A percentile compares a stretch with the other conserved stretches of the same genome.
phyloP scores from a whole-genome alignment of 306 rosid genomes.

The Prunus dulcis region DNA sequence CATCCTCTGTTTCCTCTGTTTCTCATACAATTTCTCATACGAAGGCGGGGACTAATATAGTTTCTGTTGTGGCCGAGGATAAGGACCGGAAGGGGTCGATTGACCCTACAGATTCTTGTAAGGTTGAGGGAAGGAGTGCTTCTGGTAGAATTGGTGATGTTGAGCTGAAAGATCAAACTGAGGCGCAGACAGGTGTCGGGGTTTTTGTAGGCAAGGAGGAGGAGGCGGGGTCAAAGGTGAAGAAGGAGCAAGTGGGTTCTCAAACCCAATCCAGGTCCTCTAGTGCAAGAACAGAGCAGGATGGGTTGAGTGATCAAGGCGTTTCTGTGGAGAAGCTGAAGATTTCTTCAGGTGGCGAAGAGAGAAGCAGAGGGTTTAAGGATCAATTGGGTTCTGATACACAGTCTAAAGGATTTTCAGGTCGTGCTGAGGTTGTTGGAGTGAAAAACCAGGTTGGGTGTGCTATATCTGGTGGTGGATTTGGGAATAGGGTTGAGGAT shows the following conservation, averaged over 20 bases:
- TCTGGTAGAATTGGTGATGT: slow-evolving; percentile 23
- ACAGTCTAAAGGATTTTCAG: slow-evolving; percentile 27
- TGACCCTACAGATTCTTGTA: slow-evolving; percentile 14
- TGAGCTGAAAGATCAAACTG: slow-evolving; percentile 33
- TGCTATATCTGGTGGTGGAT: slow-evolving; percentile 38
- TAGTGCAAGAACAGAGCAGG: slow-evolving; percentile 28
- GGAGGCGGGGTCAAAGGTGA: slow-evolving; percentile 26
- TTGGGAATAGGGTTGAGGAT: slow-evolving; percentile 39
- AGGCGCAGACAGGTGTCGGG: slow-evolving; percentile 16
- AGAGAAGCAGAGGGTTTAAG: slow-evolving; percentile 28
- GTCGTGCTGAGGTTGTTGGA: slow-evolving; percentile 28
- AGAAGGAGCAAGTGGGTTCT: slow-evolving; percentile 41
- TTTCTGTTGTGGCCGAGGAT: slow-evolving; percentile 30
- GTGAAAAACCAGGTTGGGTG: slow-evolving; percentile 21
- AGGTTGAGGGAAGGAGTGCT: slow-evolving; percentile 25
- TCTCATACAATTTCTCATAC: slow-evolving; percentile 31
- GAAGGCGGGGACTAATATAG: slow-evolving; percentile 19
- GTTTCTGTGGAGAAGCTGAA: slow-evolving; percentile 32
- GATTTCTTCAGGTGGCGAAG: slow-evolving; percentile 17
- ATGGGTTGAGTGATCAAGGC: slow-evolving; percentile 44
- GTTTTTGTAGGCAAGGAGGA: slow-evolving; percentile 26
- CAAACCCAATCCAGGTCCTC: slow-evolving; percentile 25
- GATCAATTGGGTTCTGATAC: slow-evolving; percentile 27
- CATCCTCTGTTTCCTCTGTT: slow-evolving; percentile 48
- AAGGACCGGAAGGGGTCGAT: slow-evolving; percentile 34